Evolutionary conservation across 176 grass and related monocot species (phyloP).

Genomic region (Aegilops sharonensis): DNA sequence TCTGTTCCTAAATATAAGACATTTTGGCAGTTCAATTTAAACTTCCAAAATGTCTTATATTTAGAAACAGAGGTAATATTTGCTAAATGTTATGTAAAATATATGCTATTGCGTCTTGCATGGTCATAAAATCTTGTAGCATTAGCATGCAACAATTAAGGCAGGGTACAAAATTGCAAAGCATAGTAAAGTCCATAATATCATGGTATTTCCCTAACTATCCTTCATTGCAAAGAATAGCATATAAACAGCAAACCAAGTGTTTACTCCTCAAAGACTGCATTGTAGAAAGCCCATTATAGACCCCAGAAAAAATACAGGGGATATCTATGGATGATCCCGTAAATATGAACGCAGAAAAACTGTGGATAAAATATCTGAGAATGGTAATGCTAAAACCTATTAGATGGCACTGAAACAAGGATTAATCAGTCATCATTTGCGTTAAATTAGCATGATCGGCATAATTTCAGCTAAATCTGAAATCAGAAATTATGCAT

Average conservation of each 20-base stretch:
- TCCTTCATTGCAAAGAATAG: slow-evolving; percentile 12
- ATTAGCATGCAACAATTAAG: slow-evolving; percentile 23
- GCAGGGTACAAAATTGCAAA: neutral
- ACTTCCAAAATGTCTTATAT: no score
- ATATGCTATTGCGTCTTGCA: neutral
- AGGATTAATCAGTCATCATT: neutral
- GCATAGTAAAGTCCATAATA: neutral
- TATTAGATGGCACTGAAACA: neutral
- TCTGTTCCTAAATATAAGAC: no score
- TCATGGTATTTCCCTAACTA: neutral
- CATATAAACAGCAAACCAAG: neutral
- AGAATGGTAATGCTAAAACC: neutral
- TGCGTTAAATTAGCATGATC: neutral
- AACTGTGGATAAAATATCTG: neutral
- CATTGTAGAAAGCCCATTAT: neutral
- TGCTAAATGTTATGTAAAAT: neutral
- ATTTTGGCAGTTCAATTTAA: no score
- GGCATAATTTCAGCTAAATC: slow-evolving; percentile 4
- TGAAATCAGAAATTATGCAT: neutral
- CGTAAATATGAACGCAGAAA: neutral
- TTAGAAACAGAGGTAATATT: neutral
- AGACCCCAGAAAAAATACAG: neutral
- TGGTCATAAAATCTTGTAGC: neutral
- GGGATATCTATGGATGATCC: neutral
- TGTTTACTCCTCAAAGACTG: neutral